These are phyloP conservation scores for Botryotinia narcissicola DNA, from an alignment of 2,329 filamentous ascomycete genomes.

Conservation along the genomic window DNA sequence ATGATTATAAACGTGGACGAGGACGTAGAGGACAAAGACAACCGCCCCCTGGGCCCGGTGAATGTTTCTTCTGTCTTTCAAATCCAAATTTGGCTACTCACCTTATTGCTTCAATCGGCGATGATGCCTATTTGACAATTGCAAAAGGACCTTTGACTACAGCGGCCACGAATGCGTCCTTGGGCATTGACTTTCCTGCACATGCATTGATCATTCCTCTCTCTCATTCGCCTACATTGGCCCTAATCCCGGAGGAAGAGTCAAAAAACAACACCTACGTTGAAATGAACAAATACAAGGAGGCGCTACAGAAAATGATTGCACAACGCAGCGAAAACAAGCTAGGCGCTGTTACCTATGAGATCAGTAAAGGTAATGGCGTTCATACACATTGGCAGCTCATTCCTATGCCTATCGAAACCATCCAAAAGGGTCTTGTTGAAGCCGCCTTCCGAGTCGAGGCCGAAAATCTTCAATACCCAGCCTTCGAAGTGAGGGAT, in stretches of 20 bases:
- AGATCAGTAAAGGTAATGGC: slow-evolving; percentile 77
- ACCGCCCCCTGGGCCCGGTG: slow-evolving; percentile 67
- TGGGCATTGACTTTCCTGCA: slow-evolving; percentile 70
- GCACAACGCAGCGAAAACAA: slow-evolving; percentile 50
- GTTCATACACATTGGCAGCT: slow-evolving; percentile 96
- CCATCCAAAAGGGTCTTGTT: slow-evolving; percentile 70
- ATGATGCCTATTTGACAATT: slow-evolving; percentile 83
- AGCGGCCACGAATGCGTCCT: slow-evolving; percentile 60
- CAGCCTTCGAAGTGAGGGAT: slow-evolving; percentile 49
- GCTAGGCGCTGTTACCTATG: slow-evolving; percentile 85
- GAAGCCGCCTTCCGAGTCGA: slow-evolving; percentile 88
- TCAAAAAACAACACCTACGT: slow-evolving; percentile 57
- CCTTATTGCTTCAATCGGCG: slow-evolving; percentile 85
- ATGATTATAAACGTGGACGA: slow-evolving; percentile 45
- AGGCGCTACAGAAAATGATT: slow-evolving; percentile 77
- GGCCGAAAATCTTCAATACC: slow-evolving; percentile 68
- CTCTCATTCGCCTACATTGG: slow-evolving; percentile 73
- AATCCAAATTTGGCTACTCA: slow-evolving; percentile 82
- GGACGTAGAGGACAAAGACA: slow-evolving; percentile 47
- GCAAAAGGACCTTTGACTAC: slow-evolving; percentile 86
- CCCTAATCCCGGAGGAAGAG: slow-evolving; percentile 56
- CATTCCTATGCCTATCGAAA: slow-evolving; percentile 67
- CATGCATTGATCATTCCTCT: slow-evolving; percentile 92
- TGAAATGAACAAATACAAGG: slow-evolving; percentile 83
- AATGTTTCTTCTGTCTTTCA: slow-evolving; percentile 94